phyloP scores from a whole-genome alignment of 2,329 filamentous ascomycete genomes.

The Macrophomina tecta region DNA sequence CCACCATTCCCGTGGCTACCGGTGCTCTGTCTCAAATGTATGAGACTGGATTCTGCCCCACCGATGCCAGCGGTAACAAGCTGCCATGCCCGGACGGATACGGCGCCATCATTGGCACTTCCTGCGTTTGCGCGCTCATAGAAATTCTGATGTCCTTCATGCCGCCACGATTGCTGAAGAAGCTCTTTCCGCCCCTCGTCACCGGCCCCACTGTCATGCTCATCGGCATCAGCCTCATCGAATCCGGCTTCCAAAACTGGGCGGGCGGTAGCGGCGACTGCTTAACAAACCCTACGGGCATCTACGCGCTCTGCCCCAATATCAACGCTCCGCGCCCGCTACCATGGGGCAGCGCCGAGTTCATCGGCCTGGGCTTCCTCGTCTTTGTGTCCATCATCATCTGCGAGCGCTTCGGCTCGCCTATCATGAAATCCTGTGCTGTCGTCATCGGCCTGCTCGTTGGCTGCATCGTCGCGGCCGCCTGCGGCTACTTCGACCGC shows the following conservation, averaged over 20 bases:
- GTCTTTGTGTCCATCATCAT: constrained; percentile 81
- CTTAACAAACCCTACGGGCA: constrained; percentile 54
- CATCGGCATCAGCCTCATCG: constrained; percentile 76
- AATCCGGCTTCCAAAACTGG: constrained; percentile 77
- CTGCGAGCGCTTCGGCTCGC: constrained; percentile 80
- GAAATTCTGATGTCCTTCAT: constrained; percentile 79
- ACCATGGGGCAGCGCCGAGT: constrained; percentile 79
- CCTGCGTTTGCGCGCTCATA: constrained; percentile 56
- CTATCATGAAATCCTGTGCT: constrained; percentile 82
- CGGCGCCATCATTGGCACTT: constrained; percentile 75
- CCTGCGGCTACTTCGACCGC: constrained; percentile 78
- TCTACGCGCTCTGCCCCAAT: constrained; percentile 65
- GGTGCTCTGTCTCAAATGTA: constrained; percentile 82
- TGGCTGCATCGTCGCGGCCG: constrained; percentile 79
- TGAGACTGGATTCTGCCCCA: constrained; percentile 70
- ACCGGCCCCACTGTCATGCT: constrained; percentile 71
- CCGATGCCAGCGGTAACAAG: constrained; percentile 65
- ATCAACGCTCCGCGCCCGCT: constrained; percentile 73
- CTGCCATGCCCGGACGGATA: constrained; percentile 79
- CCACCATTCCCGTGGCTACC: constrained; percentile 74
- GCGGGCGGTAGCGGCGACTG: constrained; percentile 73
- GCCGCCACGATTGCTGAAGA: constrained; percentile 70
- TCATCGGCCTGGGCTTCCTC: constrained; percentile 78
- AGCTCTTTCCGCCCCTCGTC: constrained; percentile 78
- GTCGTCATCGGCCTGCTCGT: constrained; percentile 76